phyloP scores from a whole-genome alignment of 495 filamentous ascomycete genomes.

The Penicillium daleae region DNA sequence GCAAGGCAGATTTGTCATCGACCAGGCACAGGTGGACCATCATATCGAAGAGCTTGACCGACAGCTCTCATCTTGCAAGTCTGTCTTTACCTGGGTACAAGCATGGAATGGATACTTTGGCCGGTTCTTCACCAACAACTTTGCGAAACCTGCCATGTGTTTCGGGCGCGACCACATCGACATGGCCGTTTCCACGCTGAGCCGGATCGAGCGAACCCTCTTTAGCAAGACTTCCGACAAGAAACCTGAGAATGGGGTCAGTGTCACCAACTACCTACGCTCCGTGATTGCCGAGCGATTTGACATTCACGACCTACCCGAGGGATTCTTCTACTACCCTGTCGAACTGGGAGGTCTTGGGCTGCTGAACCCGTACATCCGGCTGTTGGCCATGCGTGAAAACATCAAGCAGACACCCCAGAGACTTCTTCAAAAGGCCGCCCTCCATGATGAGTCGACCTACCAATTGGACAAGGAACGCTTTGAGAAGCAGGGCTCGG shows the following conservation, averaged over 20 bases:
- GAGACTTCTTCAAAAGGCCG: constrained; percentile 8
- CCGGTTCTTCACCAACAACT: constrained; percentile 61
- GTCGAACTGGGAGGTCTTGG: constrained; percentile 61
- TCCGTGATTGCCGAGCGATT: constrained; percentile 58
- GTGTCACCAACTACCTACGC: constrained; percentile 62
- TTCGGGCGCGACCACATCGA: constrained; percentile 68
- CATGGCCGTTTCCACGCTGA: constrained; percentile 61
- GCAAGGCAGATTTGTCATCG: constrained; percentile 62
- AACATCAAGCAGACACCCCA: constrained; percentile 51
- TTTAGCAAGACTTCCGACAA: constrained; percentile 40
- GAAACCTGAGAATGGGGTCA: constrained; percentile 35
- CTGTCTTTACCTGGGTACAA: constrained; percentile 58
- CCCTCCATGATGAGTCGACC: neutral
- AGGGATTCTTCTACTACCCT: constrained; percentile 71
- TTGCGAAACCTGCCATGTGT: constrained; percentile 65
- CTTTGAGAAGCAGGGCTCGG: constrained; percentile 44
- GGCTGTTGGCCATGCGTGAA: constrained; percentile 56
- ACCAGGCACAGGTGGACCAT: constrained; percentile 62
- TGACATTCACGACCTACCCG: constrained; percentile 57
- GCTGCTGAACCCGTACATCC: constrained; percentile 60
- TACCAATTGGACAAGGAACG: constrained; percentile 51
- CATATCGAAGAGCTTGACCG: constrained; percentile 64
- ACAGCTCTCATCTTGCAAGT: constrained; percentile 60
- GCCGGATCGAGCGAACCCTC: constrained; percentile 59
- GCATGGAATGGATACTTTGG: constrained; percentile 23